phyloP scores from a whole-genome alignment of 352 stramenopile genomes.

The Phytopythium chamaehyphon region DNA sequence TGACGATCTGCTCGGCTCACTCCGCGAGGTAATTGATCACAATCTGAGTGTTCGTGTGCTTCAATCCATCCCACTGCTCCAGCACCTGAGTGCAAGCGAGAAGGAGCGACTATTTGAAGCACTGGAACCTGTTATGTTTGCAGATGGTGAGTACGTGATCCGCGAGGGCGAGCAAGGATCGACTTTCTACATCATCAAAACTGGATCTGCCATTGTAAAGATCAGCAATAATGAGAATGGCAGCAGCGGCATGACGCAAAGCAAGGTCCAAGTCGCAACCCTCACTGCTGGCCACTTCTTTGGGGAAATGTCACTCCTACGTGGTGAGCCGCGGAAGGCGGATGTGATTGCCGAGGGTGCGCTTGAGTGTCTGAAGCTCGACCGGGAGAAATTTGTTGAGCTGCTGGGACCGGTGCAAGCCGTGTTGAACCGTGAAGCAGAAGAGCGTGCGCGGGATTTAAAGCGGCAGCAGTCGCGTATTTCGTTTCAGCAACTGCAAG shows the following conservation, averaged over 20 bases:
- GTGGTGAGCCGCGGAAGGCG: slow-evolving; percentile 50
- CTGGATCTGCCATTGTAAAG: slow-evolving; percentile 45
- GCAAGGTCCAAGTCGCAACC: slow-evolving; percentile 47
- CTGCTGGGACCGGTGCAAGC: slow-evolving; percentile 77
- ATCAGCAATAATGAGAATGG: slow-evolving; percentile 20
- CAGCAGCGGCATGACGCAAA: slow-evolving; percentile 20
- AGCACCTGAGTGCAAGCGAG: slow-evolving; percentile 53
- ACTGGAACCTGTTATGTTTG: slow-evolving; percentile 44
- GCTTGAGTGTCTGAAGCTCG: slow-evolving; percentile 88
- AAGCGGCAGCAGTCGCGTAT: slow-evolving; percentile 32
- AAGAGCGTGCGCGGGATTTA: slow-evolving; percentile 40
- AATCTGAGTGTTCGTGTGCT: slow-evolving; percentile 83
- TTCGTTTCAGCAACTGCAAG: slow-evolving; percentile 70
- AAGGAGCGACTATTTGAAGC: slow-evolving; percentile 61
- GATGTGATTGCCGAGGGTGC: slow-evolving; percentile 61
- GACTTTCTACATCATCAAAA: slow-evolving; percentile 84
- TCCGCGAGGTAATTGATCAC: slow-evolving; percentile 89
- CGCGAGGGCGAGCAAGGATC: slow-evolving; percentile 62
- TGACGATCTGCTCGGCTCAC: slow-evolving; percentile 87
- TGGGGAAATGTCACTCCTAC: slow-evolving; percentile 68
- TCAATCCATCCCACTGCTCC: slow-evolving; percentile 69
- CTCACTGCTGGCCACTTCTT: slow-evolving; percentile 60
- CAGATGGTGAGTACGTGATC: slow-evolving; percentile 57
- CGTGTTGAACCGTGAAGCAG: slow-evolving; percentile 60
- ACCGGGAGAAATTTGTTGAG: slow-evolving; percentile 82